Percentiles rank a stretch among this genome's conserved stretches.
Evolutionary conservation across 495 filamentous ascomycete species (phyloP).

Genomic region (Penicillium coprophilum): DNA sequence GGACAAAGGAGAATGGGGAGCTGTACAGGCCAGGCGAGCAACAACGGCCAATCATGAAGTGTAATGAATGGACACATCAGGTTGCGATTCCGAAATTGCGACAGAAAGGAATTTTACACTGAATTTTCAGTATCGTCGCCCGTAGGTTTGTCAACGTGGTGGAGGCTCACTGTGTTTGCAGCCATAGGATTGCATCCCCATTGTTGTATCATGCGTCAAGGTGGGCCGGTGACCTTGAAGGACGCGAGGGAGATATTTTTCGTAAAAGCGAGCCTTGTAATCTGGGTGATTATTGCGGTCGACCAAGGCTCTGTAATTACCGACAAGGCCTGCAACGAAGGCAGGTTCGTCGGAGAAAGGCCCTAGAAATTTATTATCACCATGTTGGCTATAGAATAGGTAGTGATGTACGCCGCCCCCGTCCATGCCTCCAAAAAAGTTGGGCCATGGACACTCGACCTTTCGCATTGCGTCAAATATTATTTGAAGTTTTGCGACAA

Average conservation of each 20-base stretch:
- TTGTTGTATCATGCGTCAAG: slow-evolving; percentile 33
- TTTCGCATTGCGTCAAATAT: slow-evolving; percentile 25
- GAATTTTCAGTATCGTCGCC: too few species aligned
- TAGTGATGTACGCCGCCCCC: slow-evolving; percentile 22
- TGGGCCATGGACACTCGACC: slow-evolving; percentile 21
- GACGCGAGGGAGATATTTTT: slow-evolving; percentile 21
- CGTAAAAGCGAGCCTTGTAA: slow-evolving; percentile 29
- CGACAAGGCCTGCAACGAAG: slow-evolving; percentile 26
- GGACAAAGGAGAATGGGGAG: too few species aligned
- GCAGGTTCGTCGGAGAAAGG: slow-evolving; percentile 26
- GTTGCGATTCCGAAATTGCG: too few species aligned
- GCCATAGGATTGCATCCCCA: too few species aligned
- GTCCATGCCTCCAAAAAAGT: slow-evolving; percentile 27
- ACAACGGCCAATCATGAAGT: too few species aligned
- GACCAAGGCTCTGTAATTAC: slow-evolving; percentile 25
- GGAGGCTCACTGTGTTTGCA: too few species aligned
- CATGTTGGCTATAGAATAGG: slow-evolving; percentile 27
- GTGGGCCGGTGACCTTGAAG: slow-evolving; percentile 29
- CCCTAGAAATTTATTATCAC: slow-evolving; percentile 20
- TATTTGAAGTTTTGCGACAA: slow-evolving; percentile 21
- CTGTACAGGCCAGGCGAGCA: too few species aligned
- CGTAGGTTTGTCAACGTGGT: too few species aligned
- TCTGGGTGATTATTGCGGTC: slow-evolving; percentile 23
- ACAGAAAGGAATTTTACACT: too few species aligned
- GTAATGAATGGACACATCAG: too few species aligned